Evolutionary conservation across 1,139 yeast genomes (phyloP).

Genomic region (Petasospora fabianii): DNA sequence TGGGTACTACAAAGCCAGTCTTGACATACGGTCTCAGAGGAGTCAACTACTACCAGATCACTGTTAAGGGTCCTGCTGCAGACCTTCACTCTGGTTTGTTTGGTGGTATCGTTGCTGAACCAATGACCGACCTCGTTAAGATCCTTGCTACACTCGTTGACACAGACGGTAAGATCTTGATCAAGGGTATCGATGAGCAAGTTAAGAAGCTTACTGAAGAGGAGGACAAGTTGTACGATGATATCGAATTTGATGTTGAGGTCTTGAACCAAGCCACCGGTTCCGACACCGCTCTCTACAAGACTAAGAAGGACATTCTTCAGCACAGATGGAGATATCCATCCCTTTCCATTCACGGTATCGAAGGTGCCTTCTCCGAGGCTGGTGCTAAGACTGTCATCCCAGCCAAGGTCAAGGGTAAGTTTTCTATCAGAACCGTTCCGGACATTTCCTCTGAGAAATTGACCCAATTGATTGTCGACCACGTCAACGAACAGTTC

Average conservation of each 20-base stretch:
- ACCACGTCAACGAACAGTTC: conserved; percentile 65
- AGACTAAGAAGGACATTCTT: conserved; percentile 74
- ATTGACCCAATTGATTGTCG: conserved; percentile 72
- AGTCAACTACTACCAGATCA: conserved; percentile 84
- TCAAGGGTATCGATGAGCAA: conserved; percentile 90
- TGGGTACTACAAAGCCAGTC: conserved; percentile 94
- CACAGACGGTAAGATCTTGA: conserved; percentile 72
- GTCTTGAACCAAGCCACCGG: conserved; percentile 91
- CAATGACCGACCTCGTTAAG: conserved; percentile 88
- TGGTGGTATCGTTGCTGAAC: conserved; percentile 97
- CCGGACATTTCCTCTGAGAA: conserved; percentile 84
- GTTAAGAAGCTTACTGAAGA: conserved; percentile 86
- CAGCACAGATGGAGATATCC: conserved; percentile 99
- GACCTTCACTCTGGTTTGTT: conserved; percentile 97
- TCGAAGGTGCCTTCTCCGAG: conserved; percentile 95
- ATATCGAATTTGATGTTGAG: conserved; percentile 77
- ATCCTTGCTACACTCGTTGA: conserved; percentile 75
- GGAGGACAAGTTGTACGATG: conserved; percentile 77
- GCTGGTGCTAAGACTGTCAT: conserved; percentile 98
- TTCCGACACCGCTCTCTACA: conserved; percentile 74
- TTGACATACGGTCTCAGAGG: conserved; percentile 98
- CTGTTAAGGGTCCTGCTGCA: conserved; percentile 87
- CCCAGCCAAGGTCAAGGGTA: conserved; percentile 91
- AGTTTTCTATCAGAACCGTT: conserved; percentile 94
- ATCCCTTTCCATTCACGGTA: conserved; percentile 91